Base-by-base conservation (phyloP, 1,139 yeast species). In the Candida tetrigidarum region DNA sequence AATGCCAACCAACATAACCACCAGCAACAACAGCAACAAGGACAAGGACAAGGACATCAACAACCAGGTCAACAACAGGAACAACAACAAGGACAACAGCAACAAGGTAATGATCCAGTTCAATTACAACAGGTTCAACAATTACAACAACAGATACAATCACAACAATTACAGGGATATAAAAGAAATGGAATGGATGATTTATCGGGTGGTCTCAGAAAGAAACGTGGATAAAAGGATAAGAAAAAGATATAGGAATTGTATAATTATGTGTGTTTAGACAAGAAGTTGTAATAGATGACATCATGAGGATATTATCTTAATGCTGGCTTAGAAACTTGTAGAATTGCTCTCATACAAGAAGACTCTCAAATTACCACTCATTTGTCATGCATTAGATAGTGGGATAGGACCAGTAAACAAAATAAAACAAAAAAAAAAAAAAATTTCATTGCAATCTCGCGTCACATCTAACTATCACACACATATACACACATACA, bases 11-110 rank as follows among this genome's bases (percentile, higher is more conserved):
- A 15, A 4, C 39, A 37, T 14, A 35, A 66, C 50, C 55, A 20
- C 11, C 34, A 27, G 19, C 41, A 38, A 30, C 15, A 5, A 5
- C 29, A 14, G 71, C 46, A 62, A 62, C 38, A 65, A 40, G 37
- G 39, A 6, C 40, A 18, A 28, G 27, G 16, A 25, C 44, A 22
- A 28, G 36, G 18, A 19, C 38, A n/a, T n/a, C n/a, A n/a, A n/a
- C n/a, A n/a, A n/a, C n/a, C n/a, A n/a, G n/a, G n/a, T n/a, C n/a
- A n/a, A n/a, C n/a, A n/a, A n/a, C n/a, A n/a, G n/a, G n/a, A n/a
- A n/a, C n/a, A n/a, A n/a, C n/a, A 32, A 25, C 34, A 20, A 19
- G 33, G 19, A 28, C 19, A 14, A 22, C 33, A 36, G 15, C 30
- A 10, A 22, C 39, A 26, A 15, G 5, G 11, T 7, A 18, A 15